These are phyloP conservation scores for Leccinellum albellum DNA, from an alignment of 768 basidiomycete genomes.

Conservation along the genomic window DNA sequence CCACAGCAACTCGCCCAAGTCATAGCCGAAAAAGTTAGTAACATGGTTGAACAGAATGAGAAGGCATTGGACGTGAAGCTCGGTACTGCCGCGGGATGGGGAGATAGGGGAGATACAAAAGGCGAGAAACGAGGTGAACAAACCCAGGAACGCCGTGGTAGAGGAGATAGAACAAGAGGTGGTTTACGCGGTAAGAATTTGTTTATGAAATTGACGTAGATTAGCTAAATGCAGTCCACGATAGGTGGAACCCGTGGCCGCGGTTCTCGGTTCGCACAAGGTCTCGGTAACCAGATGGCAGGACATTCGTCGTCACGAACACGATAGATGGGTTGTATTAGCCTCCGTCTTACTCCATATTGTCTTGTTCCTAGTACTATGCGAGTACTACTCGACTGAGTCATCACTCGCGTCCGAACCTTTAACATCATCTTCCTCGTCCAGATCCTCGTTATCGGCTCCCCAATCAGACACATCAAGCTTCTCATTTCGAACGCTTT, in stretches of 20 bases:
- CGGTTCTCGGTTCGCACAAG: conserved; percentile 79
- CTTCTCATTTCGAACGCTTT: conserved; percentile 52
- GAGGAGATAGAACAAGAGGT: conserved; percentile 58
- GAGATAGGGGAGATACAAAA: conserved; percentile 54
- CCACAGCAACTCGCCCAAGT: conserved; percentile 87
- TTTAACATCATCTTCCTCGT: conserved; percentile 21
- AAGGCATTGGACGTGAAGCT: conserved; percentile 83
- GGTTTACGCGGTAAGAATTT: conserved; percentile 50
- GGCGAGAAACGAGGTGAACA: conserved; percentile 81
- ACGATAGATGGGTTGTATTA: conserved; percentile 13
- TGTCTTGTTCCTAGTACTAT: conserved; percentile 1
- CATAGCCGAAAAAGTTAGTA: conserved; percentile 82
- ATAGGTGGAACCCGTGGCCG: conserved; percentile 66
- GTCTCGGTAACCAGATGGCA: conserved; percentile 77
- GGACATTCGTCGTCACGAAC: conserved; percentile 24
- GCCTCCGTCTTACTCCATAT: not conserved
- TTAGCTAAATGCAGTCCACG: not conserved
- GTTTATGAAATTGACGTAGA: not conserved
- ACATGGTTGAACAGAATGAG: conserved; percentile 89
- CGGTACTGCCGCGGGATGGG: conserved; percentile 51
- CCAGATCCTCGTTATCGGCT: conserved; percentile 29
- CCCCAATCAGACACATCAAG: conserved; percentile 58
- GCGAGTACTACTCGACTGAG: not conserved
- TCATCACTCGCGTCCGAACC: conserved; percentile 12
- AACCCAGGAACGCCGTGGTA: conserved; percentile 70